Evolutionary conservation across 2,329 filamentous ascomycete species (phyloP), one percentile per base, ranked within the genome.

Genomic region (Exophiala sideris): DNA sequence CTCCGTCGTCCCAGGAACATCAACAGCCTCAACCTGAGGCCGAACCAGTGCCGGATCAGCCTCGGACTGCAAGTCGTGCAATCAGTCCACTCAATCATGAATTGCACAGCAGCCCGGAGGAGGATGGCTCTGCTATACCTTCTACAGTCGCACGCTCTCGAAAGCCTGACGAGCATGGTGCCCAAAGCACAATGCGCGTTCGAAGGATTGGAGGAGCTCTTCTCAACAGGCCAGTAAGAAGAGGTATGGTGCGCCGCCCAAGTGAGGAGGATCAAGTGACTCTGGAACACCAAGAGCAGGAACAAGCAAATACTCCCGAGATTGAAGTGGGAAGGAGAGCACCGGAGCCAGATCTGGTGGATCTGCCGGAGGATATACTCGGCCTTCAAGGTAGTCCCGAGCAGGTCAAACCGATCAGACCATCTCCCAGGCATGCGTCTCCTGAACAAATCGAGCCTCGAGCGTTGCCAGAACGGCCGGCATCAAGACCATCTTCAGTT

Each of bases 141-240:
- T 66, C 70, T 11, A 75, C 72, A 10, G 68, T 71, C 6, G 57
- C 70, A 29, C 67, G 72, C 16, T 62, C 69, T 34, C 70, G 72
- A 6, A 76, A 78, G 46, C 83, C 83, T 2, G 86, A 91, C 20
- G 84, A 87, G 33, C 72, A 74, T 33, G 85, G 82, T 11, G 73
- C 83, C 1, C 87, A 89, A 56, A 85, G 86, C 63, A 90, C 89
- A 0, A 82, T 91, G 77, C 82, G 89, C 4, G 77, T 91, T 54
- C 92, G 91, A 71, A 79, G 88, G 57, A 82, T 89, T 11, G 86
- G 86, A 12, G 89, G 89, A 1, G 87, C 83, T 56, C 91, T 92
- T 61, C 75, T 94, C 18, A 90, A 88, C 62, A 89, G 88, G 1
- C 89, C 89, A 24, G 88, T 89, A 16, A 82, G 89, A 50, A 79